Conservation (phyloP, 352 stramenopile species). For the Phytophthora sp. region DNA sequence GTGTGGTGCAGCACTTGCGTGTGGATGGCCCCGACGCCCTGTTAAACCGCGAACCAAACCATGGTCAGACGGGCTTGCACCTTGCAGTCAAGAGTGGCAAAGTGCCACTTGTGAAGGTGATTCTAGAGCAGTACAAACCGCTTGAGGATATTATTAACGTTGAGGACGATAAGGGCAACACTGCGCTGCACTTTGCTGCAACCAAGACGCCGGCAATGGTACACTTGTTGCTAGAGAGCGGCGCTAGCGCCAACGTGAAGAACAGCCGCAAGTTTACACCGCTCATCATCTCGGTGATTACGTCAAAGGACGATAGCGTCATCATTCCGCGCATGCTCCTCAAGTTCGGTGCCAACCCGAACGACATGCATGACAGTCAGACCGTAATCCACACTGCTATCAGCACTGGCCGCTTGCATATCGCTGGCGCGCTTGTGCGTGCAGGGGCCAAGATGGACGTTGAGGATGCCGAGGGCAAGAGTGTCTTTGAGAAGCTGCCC, state of each 20-base stretch:
- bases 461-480: conserved; percentile 83
- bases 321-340: conserved; percentile 90
- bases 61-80: conserved; percentile 84
- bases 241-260: conserved; percentile 84
- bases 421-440: conserved; percentile 77
- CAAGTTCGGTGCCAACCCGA: conserved; percentile 88
- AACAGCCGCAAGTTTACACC: conserved; percentile 87
- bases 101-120: conserved; percentile 80
- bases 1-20: conserved; percentile 76
- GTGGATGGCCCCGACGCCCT: conserved; percentile 73
- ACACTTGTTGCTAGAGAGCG: conserved; percentile 78
- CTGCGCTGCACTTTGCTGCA: conserved; percentile 84
- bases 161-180: conserved; percentile 90
- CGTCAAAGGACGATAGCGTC: conserved; percentile 79
- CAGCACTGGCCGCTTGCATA: conserved; percentile 63
- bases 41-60: conserved; percentile 80
- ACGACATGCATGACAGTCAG: conserved; percentile 89
- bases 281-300: conserved; percentile 89
- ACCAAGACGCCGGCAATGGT: conserved; percentile 88
- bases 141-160: conserved; percentile 84
- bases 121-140: conserved; percentile 83
- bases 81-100: conserved; percentile 87
- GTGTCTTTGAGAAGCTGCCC: conserved; percentile 86
- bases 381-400: conserved; percentile 90
- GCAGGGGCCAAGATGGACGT: conserved; percentile 90